Percentiles rank a stretch among this genome's conserved stretches.
These are phyloP conservation scores for Vigna reflexopilosa DNA, from an alignment of 306 rosid genomes.

Conservation along the genomic window DNA sequence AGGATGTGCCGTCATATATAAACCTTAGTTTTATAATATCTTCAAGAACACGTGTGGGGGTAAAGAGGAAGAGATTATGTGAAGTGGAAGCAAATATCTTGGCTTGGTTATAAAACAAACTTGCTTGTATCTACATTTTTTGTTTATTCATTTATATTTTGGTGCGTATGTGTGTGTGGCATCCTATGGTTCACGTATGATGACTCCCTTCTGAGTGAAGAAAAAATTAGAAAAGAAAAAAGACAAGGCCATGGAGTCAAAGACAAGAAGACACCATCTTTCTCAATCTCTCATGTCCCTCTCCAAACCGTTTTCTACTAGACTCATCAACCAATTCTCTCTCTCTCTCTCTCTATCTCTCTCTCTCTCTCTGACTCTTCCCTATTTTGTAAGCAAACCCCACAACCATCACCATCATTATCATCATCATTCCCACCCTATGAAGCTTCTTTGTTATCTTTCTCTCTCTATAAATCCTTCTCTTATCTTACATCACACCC, in stretches of 20 bases:
- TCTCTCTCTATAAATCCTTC: constrained; percentile 57
- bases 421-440: constrained; percentile 65
- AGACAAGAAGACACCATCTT: constrained; percentile 76
- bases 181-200: constrained; percentile 41
- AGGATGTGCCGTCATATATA: constrained; percentile 39
- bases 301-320: constrained; percentile 97
- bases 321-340: constrained; percentile 87
- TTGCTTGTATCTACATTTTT: neutral
- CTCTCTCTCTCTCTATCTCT: constrained; percentile 42
- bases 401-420: constrained; percentile 69
- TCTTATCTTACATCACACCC: constrained; percentile 50
- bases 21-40: constrained; percentile 39
- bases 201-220: constrained; percentile 76
- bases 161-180: constrained; percentile 29
- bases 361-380: constrained; percentile 51
- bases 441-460: constrained; percentile 63
- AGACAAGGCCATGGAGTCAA: constrained; percentile 71
- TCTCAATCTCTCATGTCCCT: constrained; percentile 57
- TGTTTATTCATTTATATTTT: neutral
- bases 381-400: constrained; percentile 94
- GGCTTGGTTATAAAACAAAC: constrained; percentile 72
- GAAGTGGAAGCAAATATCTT: constrained; percentile 85
- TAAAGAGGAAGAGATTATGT: constrained; percentile 67
- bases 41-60: constrained; percentile 70
- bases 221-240: constrained; percentile 46